A percentile compares a stretch with the other conserved stretches of the same genome.
phyloP scores from a whole-genome alignment of 306 rosid genomes.

The Rosa chinensis region DNA sequence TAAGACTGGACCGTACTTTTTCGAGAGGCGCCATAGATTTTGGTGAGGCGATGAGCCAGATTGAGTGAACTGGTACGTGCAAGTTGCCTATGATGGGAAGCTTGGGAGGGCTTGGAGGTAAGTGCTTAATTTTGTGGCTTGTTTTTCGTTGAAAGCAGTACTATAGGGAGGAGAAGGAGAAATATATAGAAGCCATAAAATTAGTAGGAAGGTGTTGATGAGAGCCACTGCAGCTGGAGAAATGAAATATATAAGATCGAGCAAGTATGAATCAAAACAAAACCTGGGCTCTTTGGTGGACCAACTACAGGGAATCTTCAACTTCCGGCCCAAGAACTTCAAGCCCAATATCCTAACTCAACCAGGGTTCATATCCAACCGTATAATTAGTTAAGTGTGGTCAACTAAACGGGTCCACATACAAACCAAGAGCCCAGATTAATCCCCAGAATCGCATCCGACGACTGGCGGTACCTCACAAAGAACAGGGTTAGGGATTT shows the following conservation, averaged over 20 bases:
- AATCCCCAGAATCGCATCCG: constrained; percentile 15
- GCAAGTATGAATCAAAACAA: too few relatives aligned
- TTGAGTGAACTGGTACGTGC: constrained; percentile 24
- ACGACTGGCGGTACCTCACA: constrained; percentile 26
- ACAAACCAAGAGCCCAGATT: constrained; percentile 25
- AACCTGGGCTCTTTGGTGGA: too few relatives aligned
- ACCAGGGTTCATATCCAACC: constrained; percentile 25
- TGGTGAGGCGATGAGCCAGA: constrained; percentile 28
- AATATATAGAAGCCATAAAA: background rate
- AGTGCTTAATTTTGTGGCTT: background rate
- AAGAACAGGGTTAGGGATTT: constrained; percentile 15
- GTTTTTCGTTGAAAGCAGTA: background rate
- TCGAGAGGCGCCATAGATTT: constrained; percentile 26
- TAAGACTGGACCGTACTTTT: constrained; percentile 30
- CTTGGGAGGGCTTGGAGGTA: constrained; percentile 40
- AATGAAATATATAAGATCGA: too few relatives aligned
- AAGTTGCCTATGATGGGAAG: constrained; percentile 45
- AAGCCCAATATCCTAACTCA: constrained; percentile 10
- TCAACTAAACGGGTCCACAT: background rate
- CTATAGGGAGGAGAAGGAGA: background rate
- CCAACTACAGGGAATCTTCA: too few relatives aligned
- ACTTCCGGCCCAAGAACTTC: background rate
- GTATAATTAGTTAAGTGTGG: constrained; percentile 6
- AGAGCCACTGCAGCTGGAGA: background rate
- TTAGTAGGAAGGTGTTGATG: background rate